Conservation (phyloP, 768 basidiomycete species). For the Hygrophorus pudorinus region DNA sequence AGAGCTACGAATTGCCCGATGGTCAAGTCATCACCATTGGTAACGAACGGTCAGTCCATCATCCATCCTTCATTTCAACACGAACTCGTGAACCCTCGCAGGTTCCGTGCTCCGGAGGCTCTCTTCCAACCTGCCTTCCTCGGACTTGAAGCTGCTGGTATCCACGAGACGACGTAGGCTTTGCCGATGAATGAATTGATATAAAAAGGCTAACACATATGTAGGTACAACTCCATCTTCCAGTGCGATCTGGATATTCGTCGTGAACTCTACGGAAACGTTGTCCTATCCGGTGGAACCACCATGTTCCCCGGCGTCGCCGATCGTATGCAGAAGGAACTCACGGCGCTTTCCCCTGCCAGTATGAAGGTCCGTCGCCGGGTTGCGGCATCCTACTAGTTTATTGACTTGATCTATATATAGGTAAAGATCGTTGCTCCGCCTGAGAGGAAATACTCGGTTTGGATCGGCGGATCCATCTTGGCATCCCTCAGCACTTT, state of each 20-base stretch:
- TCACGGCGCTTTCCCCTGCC: slow-evolving; percentile 73
- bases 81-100: slow-evolving; percentile 39
- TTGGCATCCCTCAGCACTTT: slow-evolving; percentile 87
- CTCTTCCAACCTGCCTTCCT: slow-evolving; percentile 91
- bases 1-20: slow-evolving; percentile 86
- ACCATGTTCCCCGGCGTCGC: slow-evolving; percentile 97
- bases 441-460: slow-evolving; percentile 90
- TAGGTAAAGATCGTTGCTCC: slow-evolving; percentile 89
- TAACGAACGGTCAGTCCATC: slow-evolving; percentile 76
- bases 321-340: slow-evolving; percentile 93
- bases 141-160: slow-evolving; percentile 83
- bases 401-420: slow-evolving; percentile 1
- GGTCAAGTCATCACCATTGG: slow-evolving; percentile 95
- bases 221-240: slow-evolving; percentile 75
- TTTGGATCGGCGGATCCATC: slow-evolving; percentile 89
- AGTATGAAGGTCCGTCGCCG: slow-evolving; percentile 64
- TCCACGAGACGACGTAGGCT: slow-evolving; percentile 77
- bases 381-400: background rate
- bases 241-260: slow-evolving; percentile 84
- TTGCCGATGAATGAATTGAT: slow-evolving; percentile 22
- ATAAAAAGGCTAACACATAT: slow-evolving; percentile 11
- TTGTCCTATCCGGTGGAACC: slow-evolving; percentile 82
- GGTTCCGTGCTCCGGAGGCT: slow-evolving; percentile 90
- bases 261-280: slow-evolving; percentile 72
- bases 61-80: slow-evolving; percentile 51